phyloP scores from a whole-genome alignment of 208 protist species.

The Crithidia bombi region DNA sequence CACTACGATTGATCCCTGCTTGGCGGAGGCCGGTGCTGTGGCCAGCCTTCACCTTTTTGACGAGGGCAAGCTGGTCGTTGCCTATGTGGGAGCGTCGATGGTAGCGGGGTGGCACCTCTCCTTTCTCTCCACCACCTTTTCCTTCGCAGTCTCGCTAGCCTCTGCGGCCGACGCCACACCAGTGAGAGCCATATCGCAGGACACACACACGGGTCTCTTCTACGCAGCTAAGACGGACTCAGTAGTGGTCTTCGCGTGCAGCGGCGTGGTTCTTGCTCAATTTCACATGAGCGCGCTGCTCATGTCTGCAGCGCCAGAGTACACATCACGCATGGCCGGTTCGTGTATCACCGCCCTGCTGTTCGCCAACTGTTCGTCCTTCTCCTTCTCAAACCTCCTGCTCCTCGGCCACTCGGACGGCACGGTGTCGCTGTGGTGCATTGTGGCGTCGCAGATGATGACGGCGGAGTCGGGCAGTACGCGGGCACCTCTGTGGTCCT shows the following conservation, averaged over 20 bases:
- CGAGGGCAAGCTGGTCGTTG: constrained; percentile 47
- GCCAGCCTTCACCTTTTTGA: constrained; percentile 42
- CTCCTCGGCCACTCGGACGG: constrained; percentile 32
- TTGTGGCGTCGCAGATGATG: constrained; percentile 27
- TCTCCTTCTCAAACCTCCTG: constrained; percentile 27
- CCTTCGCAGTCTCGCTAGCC: constrained; percentile 38
- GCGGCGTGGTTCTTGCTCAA: constrained; percentile 44
- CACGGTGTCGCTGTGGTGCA: constrained; percentile 34
- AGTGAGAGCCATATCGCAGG: constrained; percentile 37
- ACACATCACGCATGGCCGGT: constrained; percentile 17
- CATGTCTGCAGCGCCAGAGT: constrained; percentile 20
- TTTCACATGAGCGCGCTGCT: constrained; percentile 32
- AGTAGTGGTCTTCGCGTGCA: constrained; percentile 42
- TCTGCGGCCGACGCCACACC: constrained; percentile 31
- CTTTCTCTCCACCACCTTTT: constrained; percentile 35
- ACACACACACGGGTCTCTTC: constrained; percentile 38
- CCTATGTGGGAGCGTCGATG: constrained; percentile 30
- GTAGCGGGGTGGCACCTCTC: constrained; percentile 64
- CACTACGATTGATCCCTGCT: constrained; percentile 8
- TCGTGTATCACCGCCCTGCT: constrained; percentile 27
- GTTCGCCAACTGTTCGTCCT: constrained; percentile 33
- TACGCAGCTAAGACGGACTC: constrained; percentile 44
- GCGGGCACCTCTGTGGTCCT: constrained; percentile 30
- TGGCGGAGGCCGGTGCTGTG: constrained; percentile 23
- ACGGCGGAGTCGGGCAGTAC: constrained; percentile 3